These are phyloP conservation scores for Anisodus acutangulus DNA, from an alignment of 257 asterid species.

Conservation along the genomic window DNA sequence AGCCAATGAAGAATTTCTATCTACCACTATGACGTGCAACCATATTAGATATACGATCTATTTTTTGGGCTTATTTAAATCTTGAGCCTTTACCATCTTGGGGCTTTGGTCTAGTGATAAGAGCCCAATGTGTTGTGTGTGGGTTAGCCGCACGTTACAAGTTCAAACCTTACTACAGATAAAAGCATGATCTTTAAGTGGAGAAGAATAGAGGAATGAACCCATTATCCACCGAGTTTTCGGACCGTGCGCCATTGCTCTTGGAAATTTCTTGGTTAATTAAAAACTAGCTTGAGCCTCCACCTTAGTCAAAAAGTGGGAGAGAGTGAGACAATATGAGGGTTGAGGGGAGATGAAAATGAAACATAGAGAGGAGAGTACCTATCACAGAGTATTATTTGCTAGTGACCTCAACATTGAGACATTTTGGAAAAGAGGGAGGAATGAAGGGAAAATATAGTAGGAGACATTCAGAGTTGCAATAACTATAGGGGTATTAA, in stretches of 20 bases:
- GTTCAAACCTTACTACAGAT: not conserved
- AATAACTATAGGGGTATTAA: too few relatives aligned
- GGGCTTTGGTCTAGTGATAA: not conserved
- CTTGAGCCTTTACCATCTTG: not conserved
- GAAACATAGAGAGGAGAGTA: not conserved
- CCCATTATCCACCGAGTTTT: not conserved
- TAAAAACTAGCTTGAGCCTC: not conserved
- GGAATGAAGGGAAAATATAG: not conserved
- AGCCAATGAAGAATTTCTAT: not conserved
- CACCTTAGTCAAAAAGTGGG: not conserved
- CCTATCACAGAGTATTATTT: not conserved
- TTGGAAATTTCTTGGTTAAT: not conserved
- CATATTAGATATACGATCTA: not conserved
- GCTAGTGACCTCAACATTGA: not conserved
- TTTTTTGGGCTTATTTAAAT: not conserved
- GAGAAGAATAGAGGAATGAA: not conserved
- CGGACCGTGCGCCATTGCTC: not conserved
- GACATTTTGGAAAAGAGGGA: not conserved
- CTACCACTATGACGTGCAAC: not conserved
- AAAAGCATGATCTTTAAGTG: not conserved
- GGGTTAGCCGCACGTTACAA: not conserved
- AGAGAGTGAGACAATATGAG: not conserved
- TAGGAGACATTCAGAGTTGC: not conserved
- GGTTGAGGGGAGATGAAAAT: not conserved
- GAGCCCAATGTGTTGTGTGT: not conserved